phyloP scores from a whole-genome alignment of 2,329 filamentous ascomycete species.

The Talaromyces sp. region DNA sequence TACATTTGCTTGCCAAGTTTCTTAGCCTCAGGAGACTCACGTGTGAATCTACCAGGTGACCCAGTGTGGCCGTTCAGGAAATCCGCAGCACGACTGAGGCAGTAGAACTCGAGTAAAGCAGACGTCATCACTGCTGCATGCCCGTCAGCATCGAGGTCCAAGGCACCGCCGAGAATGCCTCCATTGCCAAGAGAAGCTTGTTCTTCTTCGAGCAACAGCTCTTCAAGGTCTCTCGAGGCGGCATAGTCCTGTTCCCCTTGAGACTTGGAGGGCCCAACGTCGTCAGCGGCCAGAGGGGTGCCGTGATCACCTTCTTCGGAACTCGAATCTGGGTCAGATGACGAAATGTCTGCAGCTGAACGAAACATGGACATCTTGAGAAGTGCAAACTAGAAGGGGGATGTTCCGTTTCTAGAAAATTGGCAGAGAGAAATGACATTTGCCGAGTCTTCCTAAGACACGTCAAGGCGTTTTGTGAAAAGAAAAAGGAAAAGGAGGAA shows the following conservation, averaged over 20 bases:
- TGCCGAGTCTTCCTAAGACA: neutral
- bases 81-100: slow-evolving; percentile 38
- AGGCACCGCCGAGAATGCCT: slow-evolving; percentile 9
- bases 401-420: neutral
- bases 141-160: slow-evolving; percentile 28
- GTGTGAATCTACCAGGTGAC: slow-evolving; percentile 29
- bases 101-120: slow-evolving; percentile 42
- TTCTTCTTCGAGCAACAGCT: slow-evolving; percentile 9
- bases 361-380: slow-evolving; percentile 36
- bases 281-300: neutral
- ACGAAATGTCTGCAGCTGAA: slow-evolving; percentile 32
- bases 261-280: neutral
- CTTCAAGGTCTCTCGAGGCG: slow-evolving; percentile 1
- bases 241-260: neutral
- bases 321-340: slow-evolving; percentile 29
- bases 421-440: neutral
- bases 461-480: neutral
- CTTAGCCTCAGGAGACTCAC: slow-evolving; percentile 37
- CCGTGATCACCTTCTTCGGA: slow-evolving; percentile 19
- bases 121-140: slow-evolving; percentile 39
- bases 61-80: slow-evolving; percentile 37
- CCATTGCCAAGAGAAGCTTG: slow-evolving; percentile 15
- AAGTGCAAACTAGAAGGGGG: neutral
- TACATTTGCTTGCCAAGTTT: slow-evolving; percentile 39
- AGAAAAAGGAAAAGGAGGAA: neutral